Conservation (phyloP, 805 yeast genomes). For the Nakazawaea molendinolei region DNA sequence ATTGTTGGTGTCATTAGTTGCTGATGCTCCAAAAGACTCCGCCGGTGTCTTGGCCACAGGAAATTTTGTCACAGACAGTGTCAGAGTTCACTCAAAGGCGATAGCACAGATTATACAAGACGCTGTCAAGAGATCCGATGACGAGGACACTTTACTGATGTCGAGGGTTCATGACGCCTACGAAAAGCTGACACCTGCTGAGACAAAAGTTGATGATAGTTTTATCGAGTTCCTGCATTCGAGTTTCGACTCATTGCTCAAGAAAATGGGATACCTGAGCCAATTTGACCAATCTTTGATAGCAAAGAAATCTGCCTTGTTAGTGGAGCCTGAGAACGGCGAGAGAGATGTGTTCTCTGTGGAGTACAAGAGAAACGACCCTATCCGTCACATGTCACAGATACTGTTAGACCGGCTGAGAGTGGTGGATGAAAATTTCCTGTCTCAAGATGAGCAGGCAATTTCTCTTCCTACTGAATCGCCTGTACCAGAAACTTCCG, state of each 20-base stretch:
- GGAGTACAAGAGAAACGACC: slow-evolving; percentile 9
- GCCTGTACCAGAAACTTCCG: slow-evolving; percentile 9
- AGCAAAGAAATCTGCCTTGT: slow-evolving; percentile 2
- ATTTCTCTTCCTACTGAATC: slow-evolving; percentile 2
- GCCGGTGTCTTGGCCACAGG: slow-evolving; percentile 45
- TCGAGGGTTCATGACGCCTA: slow-evolving; percentile 5
- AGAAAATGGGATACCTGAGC: not conserved
- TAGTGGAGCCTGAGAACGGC: not conserved
- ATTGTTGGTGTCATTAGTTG: slow-evolving; percentile 54
- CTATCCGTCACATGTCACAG: not conserved
- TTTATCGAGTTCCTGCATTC: slow-evolving; percentile 10
- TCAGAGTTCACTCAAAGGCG: slow-evolving; percentile 50
- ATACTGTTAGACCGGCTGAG: not conserved
- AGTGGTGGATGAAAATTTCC: slow-evolving; percentile 4
- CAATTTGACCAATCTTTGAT: not conserved
- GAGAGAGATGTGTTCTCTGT: slow-evolving; percentile 6
- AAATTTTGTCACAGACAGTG: slow-evolving; percentile 42
- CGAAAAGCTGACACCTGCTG: not conserved
- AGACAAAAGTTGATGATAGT: not conserved
- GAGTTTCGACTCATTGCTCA: slow-evolving; percentile 10
- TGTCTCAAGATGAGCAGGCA: slow-evolving; percentile 1
- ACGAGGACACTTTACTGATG: slow-evolving; percentile 31
- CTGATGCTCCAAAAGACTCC: slow-evolving; percentile 50
- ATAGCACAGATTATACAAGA: slow-evolving; percentile 51
- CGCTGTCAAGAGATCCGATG: slow-evolving; percentile 27